These are phyloP conservation scores for Globisporangium cystogenes DNA, from an alignment of 352 stramenopile genomes.

Conservation along the genomic window DNA sequence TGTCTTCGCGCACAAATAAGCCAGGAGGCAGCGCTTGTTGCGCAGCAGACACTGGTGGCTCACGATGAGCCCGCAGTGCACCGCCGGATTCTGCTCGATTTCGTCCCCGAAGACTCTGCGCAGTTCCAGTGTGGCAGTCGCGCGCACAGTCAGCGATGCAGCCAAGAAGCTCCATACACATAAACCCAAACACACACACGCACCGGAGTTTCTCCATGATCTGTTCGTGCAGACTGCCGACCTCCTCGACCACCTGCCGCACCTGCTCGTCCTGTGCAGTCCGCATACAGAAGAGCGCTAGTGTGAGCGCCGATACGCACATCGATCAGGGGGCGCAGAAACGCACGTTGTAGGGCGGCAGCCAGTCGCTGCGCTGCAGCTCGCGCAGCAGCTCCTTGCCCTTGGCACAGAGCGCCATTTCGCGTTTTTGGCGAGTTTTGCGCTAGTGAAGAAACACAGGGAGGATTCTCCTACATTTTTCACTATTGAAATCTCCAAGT, in stretches of 20 bases:
- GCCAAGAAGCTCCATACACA: no score
- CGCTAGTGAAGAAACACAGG: no score
- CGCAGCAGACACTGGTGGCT: constrained; percentile 87
- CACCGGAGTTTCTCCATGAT: constrained; percentile 72
- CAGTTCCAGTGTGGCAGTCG: no score
- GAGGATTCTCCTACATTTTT: no score
- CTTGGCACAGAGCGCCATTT: constrained; percentile 72
- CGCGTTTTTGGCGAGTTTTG: background rate
- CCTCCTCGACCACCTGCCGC: constrained; percentile 77
- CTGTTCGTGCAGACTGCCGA: constrained; percentile 57
- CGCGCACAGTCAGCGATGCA: background rate
- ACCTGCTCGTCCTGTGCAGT: constrained; percentile 71
- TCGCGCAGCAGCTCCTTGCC: constrained; percentile 85
- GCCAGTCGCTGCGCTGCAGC: constrained; percentile 89
- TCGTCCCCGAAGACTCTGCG: constrained; percentile 57
- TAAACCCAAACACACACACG: background rate
- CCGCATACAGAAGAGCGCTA: no score
- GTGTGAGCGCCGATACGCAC: background rate
- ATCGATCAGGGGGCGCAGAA: background rate
- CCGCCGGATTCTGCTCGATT: constrained; percentile 47
- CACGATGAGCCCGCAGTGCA: constrained; percentile 80
- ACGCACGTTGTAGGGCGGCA: constrained; percentile 88
- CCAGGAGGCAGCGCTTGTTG: constrained; percentile 88
- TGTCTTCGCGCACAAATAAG: constrained; percentile 63
- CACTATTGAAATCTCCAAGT: background rate